Conservation (phyloP, 768 basidiomycete genomes). For the Mrakia gelida region DNA sequence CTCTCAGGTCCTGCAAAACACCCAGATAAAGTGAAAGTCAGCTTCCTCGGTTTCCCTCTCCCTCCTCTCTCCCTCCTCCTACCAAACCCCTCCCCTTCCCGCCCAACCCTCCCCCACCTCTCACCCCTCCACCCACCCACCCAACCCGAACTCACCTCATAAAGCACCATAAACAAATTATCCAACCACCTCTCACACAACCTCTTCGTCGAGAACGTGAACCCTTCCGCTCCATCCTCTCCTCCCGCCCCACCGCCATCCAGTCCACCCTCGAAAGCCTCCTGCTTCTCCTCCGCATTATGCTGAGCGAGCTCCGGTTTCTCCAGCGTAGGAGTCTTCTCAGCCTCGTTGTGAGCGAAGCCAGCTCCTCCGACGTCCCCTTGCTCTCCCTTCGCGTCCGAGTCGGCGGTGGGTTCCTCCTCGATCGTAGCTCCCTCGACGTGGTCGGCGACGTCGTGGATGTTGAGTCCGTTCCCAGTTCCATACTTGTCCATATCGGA, state of each 20-base stretch:
- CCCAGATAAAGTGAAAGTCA: not conserved
- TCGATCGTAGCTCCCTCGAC: slow-evolving; percentile 35
- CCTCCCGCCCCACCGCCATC: slow-evolving; percentile 33
- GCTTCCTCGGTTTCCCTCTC: too few species aligned
- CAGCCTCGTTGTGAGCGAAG: slow-evolving; percentile 35
- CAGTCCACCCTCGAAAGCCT: slow-evolving; percentile 31
- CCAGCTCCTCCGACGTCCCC: slow-evolving; percentile 20
- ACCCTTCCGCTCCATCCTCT: slow-evolving; percentile 52
- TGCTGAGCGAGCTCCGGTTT: slow-evolving; percentile 41
- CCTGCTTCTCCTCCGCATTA: slow-evolving; percentile 31
- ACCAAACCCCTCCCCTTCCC: too few species aligned
- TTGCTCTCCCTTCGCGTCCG: slow-evolving; percentile 46
- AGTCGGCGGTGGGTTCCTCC: slow-evolving; percentile 39
- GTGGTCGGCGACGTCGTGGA: slow-evolving; percentile 36
- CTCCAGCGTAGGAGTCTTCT: slow-evolving; percentile 39
- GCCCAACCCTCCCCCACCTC: too few species aligned
- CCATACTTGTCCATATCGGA: slow-evolving; percentile 39
- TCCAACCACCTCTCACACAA: slow-evolving; percentile 97
- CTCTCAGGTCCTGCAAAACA: slow-evolving; percentile 72
- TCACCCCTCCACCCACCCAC: too few species aligned
- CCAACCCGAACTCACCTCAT: slow-evolving; percentile 60
- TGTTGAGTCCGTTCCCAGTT: slow-evolving; percentile 45
- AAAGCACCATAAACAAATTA: slow-evolving; percentile 96
- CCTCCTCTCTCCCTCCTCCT: too few species aligned
- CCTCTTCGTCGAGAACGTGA: slow-evolving; percentile 93